phyloP scores from a whole-genome alignment of 768 basidiomycete species.

The Boletales sp. region DNA sequence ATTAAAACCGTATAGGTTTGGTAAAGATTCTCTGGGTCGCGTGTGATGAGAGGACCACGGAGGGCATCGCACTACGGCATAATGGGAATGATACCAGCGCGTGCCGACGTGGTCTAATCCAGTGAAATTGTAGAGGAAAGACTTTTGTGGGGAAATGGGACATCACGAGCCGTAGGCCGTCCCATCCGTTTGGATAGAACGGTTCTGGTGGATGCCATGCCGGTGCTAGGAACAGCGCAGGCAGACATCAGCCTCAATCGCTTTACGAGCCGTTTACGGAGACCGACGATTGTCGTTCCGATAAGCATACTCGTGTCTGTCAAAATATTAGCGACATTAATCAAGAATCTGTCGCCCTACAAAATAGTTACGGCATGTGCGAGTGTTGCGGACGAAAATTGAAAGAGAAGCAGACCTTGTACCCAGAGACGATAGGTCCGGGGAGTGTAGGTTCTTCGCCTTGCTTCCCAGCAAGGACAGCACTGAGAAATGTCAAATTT shows the following conservation, averaged over 20 bases:
- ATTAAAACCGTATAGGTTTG: conserved; percentile 17
- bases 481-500: conserved; percentile 14
- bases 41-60: conserved; percentile 42
- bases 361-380: background rate
- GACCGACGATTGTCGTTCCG: conserved; percentile 22
- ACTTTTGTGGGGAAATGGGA: conserved; percentile 32
- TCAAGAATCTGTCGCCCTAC: conserved; percentile 18
- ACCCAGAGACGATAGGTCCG: conserved; percentile 38
- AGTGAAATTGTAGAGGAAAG: conserved; percentile 37
- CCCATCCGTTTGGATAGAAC: conserved; percentile 28
- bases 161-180: conserved; percentile 39
- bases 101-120: conserved; percentile 33
- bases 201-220: conserved; percentile 26
- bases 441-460: conserved; percentile 29
- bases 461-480: conserved; percentile 33
- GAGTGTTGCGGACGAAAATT: background rate
- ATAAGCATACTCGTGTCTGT: conserved; percentile 18
- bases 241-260: background rate
- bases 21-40: conserved; percentile 31
- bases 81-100: conserved; percentile 34
- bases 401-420: conserved; percentile 24
- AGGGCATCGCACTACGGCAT: conserved; percentile 37
- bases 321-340: conserved; percentile 16
- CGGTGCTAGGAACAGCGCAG: conserved; percentile 21
- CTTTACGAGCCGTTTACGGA: background rate